Evolutionary conservation across 2,329 filamentous ascomycete species (phyloP).

Genomic region (Coniochaeta ligniaria): DNA sequence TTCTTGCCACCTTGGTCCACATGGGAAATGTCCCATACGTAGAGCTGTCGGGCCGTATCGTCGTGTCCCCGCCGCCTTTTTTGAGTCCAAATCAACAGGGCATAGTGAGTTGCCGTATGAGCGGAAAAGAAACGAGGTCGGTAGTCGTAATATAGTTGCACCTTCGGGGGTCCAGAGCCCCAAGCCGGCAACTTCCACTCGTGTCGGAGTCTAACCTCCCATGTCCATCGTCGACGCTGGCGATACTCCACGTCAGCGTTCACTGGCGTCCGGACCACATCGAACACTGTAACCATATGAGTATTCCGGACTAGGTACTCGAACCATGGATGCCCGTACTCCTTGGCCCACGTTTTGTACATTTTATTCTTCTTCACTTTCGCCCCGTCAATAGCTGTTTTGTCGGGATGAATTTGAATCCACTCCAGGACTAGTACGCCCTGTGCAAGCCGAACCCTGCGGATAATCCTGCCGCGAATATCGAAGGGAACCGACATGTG

Average conservation of each 20-base stretch:
- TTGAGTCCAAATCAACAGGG: constrained; percentile 34
- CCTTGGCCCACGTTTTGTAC: not conserved
- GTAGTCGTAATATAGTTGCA: not conserved
- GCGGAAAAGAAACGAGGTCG: constrained; percentile 52
- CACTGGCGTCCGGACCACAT: constrained; percentile 26
- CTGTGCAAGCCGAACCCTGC: constrained; percentile 45
- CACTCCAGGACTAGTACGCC: constrained; percentile 57
- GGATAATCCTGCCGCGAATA: constrained; percentile 38
- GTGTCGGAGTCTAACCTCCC: constrained; percentile 42
- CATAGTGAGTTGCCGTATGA: constrained; percentile 53
- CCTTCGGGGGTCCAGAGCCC: not conserved
- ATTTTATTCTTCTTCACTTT: not conserved
- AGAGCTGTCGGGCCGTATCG: constrained; percentile 24
- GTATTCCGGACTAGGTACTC: constrained; percentile 39
- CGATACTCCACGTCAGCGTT: not conserved
- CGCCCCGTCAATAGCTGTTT: not conserved
- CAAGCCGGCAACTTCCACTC: constrained; percentile 47
- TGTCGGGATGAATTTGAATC: constrained; percentile 35
- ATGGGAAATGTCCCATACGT: constrained; percentile 50
- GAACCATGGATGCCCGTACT: constrained; percentile 34
- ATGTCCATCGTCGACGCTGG: constrained; percentile 15
- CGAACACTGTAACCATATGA: constrained; percentile 54
- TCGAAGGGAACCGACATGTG: constrained; percentile 44
- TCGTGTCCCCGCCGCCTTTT: not conserved
- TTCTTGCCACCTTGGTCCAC: not conserved